Evolutionary conservation across 306 rosid genomes (phyloP), one percentile per base, ranked within the genome.

Genomic region (Quercus variabilis): DNA sequence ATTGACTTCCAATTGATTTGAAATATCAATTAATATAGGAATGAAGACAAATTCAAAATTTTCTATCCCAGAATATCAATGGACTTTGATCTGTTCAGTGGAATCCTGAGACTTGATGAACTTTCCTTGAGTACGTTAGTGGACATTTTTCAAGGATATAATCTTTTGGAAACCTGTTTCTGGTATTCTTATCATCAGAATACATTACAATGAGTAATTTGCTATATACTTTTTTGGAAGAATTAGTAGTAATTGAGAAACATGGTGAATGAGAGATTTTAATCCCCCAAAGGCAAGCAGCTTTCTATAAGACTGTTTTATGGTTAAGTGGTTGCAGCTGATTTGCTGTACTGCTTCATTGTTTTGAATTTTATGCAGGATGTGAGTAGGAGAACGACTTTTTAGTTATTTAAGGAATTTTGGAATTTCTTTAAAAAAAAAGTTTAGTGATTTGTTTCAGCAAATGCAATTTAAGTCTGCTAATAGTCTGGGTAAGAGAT

Each of bases 401-500:
- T 67, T 19, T 35, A 1, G 19, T 65, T 65, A 15, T 33, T 9
- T 67, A 12, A 19, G 51, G 2, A 33, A 30, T 63, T 63, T 18
- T 63, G 49, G n/a, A 57, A 31, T 71, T 13, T 43, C 13, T 7
- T 13, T 12, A 18, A 51, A 57, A 6, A 55, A 30, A 70, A 56
- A 78, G 20, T 13, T 55, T 19, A 17, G 1, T 26, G 12, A 13
- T 46, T 31, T 49, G 77, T 31, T 33, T 59, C 58, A 49, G 59
- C 33, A 51, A 19, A 79, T 67, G 35, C 38, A 63, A 14, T 23
- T 28, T 6, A 63, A 38, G 14, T 43, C 70, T 9, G 7, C 55
- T 75, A n/a, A 30, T 54, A 55, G 41, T 41, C 78, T 41, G 55
- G 70, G 72, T 30, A 65, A 38, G 69, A 35, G 73, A 25, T 71